phyloP scores from a whole-genome alignment of 1,284 basidiomycete genomes.

The Tilletia caries region DNA sequence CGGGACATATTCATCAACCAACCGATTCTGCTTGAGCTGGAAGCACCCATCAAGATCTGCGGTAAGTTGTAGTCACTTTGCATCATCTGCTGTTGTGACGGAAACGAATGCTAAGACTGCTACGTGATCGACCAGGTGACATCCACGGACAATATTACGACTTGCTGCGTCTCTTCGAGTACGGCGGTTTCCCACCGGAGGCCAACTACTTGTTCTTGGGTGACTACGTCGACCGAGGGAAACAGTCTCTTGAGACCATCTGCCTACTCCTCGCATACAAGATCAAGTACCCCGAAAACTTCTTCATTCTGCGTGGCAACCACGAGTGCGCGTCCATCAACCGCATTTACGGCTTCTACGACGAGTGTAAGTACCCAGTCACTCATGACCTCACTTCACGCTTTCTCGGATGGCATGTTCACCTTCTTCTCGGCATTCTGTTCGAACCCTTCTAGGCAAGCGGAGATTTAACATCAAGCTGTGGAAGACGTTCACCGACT shows the following conservation, averaged over 20 bases:
- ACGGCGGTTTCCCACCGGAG: conserved; percentile 91
- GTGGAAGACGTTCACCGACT: conserved; percentile 96
- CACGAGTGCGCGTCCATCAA: conserved; percentile 94
- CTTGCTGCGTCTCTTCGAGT: conserved; percentile 86
- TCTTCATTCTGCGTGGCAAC: conserved; percentile 90
- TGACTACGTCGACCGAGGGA: conserved; percentile 91
- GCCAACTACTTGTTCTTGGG: conserved; percentile 94
- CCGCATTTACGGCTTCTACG: conserved; percentile 93
- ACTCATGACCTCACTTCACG: too few relatives aligned
- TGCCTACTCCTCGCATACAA: conserved; percentile 82
- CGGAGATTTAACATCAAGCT: conserved; percentile 96
- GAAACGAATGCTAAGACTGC: neutral
- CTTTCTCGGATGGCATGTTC: neutral
- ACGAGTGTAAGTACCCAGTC: conserved; percentile 83
- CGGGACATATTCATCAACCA: conserved; percentile 95
- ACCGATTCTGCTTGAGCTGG: conserved; percentile 86
- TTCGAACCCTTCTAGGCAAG: conserved; percentile 79
- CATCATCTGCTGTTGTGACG: neutral
- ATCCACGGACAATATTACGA: conserved; percentile 96
- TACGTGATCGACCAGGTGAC: conserved; percentile 64
- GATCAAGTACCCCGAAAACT: conserved; percentile 98
- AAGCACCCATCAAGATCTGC: conserved; percentile 95
- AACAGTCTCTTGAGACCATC: conserved; percentile 90
- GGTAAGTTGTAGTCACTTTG: conserved; percentile 61
- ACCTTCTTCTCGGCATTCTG: too few relatives aligned